Conservation (phyloP, 1,284 basidiomycete species). For the Anthracocystis walkeri region DNA sequence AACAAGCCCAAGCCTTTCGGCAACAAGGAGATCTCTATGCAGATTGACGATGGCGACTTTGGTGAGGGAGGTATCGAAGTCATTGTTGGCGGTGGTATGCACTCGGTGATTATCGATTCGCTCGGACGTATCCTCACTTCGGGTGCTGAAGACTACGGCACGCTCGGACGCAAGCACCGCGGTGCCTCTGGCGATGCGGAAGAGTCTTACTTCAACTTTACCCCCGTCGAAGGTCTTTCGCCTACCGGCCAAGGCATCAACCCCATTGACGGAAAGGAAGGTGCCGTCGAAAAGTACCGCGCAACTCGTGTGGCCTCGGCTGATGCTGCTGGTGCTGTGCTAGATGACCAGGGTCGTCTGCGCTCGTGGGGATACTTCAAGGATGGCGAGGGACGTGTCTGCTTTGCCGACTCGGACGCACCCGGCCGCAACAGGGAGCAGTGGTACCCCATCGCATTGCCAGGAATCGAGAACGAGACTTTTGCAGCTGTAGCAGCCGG, state of each 20-base stretch:
- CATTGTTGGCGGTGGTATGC: slow-evolving; percentile 67
- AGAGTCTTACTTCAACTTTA: slow-evolving; percentile 80
- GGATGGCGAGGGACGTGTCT: slow-evolving; percentile 84
- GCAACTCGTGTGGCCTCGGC: slow-evolving; percentile 85
- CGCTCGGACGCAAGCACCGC: slow-evolving; percentile 75
- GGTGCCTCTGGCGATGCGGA: slow-evolving; percentile 82
- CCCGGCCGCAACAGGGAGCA: slow-evolving; percentile 56
- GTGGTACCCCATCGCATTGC: slow-evolving; percentile 68
- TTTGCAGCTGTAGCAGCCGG: slow-evolving; percentile 83
- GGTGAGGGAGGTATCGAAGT: slow-evolving; percentile 60
- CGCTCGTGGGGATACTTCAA: slow-evolving; percentile 77
- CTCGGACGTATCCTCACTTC: slow-evolving; percentile 73
- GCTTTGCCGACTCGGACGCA: slow-evolving; percentile 75
- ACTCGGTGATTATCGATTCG: slow-evolving; percentile 64
- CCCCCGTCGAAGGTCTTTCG: slow-evolving; percentile 77
- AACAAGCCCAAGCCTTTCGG: slow-evolving; percentile 62
- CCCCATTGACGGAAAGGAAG: slow-evolving; percentile 78
- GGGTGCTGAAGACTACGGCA: slow-evolving; percentile 92
- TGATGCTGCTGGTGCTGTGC: slow-evolving; percentile 84
- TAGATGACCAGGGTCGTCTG: slow-evolving; percentile 81
- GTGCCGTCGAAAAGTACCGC: slow-evolving; percentile 77
- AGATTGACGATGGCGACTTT: slow-evolving; percentile 58
- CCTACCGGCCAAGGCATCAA: slow-evolving; percentile 51
- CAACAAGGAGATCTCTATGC: slow-evolving; percentile 56
- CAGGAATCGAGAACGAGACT: slow-evolving; percentile 72